Base-by-base conservation (phyloP, 179 eudicot genomes). In the Beta corolliflora region DNA sequence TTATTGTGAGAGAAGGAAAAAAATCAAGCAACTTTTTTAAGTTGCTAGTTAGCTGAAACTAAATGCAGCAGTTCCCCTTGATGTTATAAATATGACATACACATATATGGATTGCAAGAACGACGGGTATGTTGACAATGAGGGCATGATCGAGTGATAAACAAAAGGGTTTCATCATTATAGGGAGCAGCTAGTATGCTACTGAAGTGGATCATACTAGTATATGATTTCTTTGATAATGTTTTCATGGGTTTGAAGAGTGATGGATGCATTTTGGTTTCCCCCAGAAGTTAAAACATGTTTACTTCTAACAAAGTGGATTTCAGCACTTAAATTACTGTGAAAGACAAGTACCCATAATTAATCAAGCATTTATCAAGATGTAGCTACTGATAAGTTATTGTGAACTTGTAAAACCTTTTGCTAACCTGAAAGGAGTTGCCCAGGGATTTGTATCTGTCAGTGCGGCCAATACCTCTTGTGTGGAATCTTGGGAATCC, bases 401-500 rank as follows among this genome's bases (percentile, higher is more conserved):
- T 1, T 41, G 48, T 52, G 75, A 23, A 72, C 15, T 50, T 23
- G 75, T 5, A 46, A 1, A 72, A 72, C 10, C 50, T 65, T 14
- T 21, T 71, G 21, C 76, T 55, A 36, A 84, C 97, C 97, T 94
- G 98, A 77, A 94, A 94, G 45, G 93, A 89, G 75, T 92, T 92
- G 9, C 98, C 98, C 7, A 92, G 84, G 29, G 89, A 82, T 50
- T 92, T 92, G 69, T 91, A 90, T 80, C 94, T 56, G 15, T 92
- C 94, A 12, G 96, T 89, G 68, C 93, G 81, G 69, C 92, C 84
- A 23, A 87, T 79, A 4, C 96, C 95, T 67, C 98, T 88, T 1
- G 94, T 92, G 78, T 93, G 93, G 75, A 88, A 81, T 80, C 71
- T 82, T 0, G 97, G 97, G 61, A 92, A 92, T 31, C 94, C 98